Evolutionary conservation across 1,284 basidiomycete species (phyloP), one percentile per base, ranked within the genome.

Genomic region (Marasmius sp.): DNA sequence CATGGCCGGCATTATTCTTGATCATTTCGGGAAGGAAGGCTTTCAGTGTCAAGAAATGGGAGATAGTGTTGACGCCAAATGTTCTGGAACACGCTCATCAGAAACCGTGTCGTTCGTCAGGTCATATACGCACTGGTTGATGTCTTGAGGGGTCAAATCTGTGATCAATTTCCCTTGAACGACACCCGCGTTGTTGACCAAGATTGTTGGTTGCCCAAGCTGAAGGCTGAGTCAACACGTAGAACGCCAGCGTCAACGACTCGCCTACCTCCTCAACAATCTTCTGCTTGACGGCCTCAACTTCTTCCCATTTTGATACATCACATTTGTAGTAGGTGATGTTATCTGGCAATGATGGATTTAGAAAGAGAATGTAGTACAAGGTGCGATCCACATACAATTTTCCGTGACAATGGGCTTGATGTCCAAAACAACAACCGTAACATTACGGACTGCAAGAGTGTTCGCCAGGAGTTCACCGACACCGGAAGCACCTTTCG

Each of bases 121-220:
- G n/a, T 16, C 58, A 27, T 41, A 43, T 61, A 38, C 89, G 66
- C 69, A 96, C 95, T 92, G 88, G 65, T 87, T 79, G 45, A 98
- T 75, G 69, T 98, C 95, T 50, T 85, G 82, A 1, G 90, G 82
- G 0, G 79, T 80, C 57, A 98, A 80, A 69, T 96, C 94, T 4
- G 95, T 77, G 27, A 98, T 77, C 0, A 89, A 79, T 70, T 94
- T 95, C 36, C 95, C 95, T 74, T 95, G 91, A 37, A 93, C 93
- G 59, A 98, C 87, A n/a, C 95, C 97, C 0, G 97, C 97, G 70
- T 98, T 98, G 77, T 98, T 98, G 70, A 99, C 81, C 14, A 99
- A 77, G 37, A 98, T 84, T 0, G 97, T 97, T 1, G 95, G 93
- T 58, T 92, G 83, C 6, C 95, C 95, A 58, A 96, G 80, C 92